Base-by-base conservation (phyloP, 2,329 filamentous ascomycete species). In the Fusarium begoniae region DNA sequence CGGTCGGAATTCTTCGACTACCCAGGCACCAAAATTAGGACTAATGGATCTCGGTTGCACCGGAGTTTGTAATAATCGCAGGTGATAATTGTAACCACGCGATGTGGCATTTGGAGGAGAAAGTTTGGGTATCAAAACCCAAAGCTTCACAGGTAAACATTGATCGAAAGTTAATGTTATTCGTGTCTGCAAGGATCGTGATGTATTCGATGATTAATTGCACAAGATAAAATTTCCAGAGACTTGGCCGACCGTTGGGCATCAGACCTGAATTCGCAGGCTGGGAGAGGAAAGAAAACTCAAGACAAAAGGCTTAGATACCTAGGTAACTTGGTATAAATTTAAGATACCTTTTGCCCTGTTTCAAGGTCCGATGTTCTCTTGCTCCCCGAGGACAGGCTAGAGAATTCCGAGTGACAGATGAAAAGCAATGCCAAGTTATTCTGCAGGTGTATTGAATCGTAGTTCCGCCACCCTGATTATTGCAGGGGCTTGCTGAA, bases 381-480 rank as follows among this genome's bases (percentile, higher is more conserved):
- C 32, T 35, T 35, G 32, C 32, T 35, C 32, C 8, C 32, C 14
- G 32, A 35, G 32, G 44, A 47, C 24, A 47, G 38, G 44, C n/a
- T 18, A 28, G 44, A 54, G 22, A 53, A 48, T 20, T 38, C 30
- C 40, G 43, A 40, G 28, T 41, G 13, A n/a, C 30, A 24, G 48
- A 20, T 28, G 44, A 58, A 60, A 66, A 60, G 53, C 32, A 68
- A 66, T 58, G 71, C 57, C 71, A 72, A 51, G 66, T 50, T 72
- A 26, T 64, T 50, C 53, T 63, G 54, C 24, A 47, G 37, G 40
- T 60, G 66, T 57, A 32, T 68, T 40, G 44, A 65, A 59, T 45
- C 66, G 68, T 50, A 74, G 53, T 72, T 73, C 72, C 72, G 72
- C 72, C 69, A 75, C 72, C 60, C 40, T 60, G 50, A 68, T 59